Base-by-base conservation (phyloP, 306 rosid species). In the Sphenostylis stenocarpa region DNA sequence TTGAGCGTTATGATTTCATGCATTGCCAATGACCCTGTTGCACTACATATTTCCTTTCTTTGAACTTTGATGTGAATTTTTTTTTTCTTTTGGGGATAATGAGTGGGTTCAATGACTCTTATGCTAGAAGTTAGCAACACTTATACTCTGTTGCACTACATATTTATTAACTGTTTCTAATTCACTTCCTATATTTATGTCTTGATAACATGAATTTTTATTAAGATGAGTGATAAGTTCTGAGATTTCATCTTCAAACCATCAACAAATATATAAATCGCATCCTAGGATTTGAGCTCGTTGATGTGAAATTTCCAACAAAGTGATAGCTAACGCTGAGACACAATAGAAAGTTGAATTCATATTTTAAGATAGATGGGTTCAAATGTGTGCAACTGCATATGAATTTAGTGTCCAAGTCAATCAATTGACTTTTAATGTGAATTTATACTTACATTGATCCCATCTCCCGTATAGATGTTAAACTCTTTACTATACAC, bases 381-480 rank as follows among this genome's bases (percentile, higher is more conserved):
- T n/a, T n/a, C n/a, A n/a, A n/a, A n/a, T n/a, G n/a, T n/a, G n/a
- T n/a, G n/a, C n/a, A n/a, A n/a, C n/a, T n/a, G n/a, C n/a, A n/a
- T n/a, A 47, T 34, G 34, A 11, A 43, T 19, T 6, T 43, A 58
- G 39, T 34, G 33, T 12, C 49, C 23, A 82, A 39, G 39, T 26
- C 49, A n/a, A 28, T 34, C 55, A 58, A 12, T 58, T 66, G 44
- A 52, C 34, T 60, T 71, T 47, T 52, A 47, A 56, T 44, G 82
- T 17, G 72, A 83, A 62, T 75, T 12, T 33, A 41, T 23, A 80
- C 91, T 85, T 76, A 90, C 96, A 92, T 92, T 0, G 97, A 92
- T 72, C 97, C 97, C 97, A 92, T 92, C 74, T 90, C 77, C 13
- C 90, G 89, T 44, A 92, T 88, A 1, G 93, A 87, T 48, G 84